phyloP scores from a whole-genome alignment of 768 basidiomycete genomes.

The Gloeopeniophorella convolvens region DNA sequence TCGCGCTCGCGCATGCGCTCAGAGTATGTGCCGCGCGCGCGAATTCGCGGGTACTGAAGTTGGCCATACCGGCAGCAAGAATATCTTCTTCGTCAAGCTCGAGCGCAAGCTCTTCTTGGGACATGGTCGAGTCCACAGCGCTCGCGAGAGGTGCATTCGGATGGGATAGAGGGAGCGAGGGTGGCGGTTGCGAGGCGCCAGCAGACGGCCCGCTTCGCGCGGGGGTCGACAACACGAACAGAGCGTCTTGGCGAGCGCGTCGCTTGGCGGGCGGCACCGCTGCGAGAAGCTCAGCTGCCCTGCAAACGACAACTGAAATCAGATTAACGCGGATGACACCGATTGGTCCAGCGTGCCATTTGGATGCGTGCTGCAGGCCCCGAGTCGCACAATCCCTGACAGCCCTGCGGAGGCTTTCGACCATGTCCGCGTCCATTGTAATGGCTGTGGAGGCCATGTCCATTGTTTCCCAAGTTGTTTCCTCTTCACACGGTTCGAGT shows the following conservation, averaged over 20 bases:
- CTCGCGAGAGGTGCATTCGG: constrained; percentile 13
- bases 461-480: neutral
- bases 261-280: constrained; percentile 48
- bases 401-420: constrained; percentile 53
- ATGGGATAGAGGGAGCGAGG: constrained; percentile 12
- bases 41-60: constrained; percentile 73
- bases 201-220: constrained; percentile 31
- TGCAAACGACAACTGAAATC: constrained; percentile 30
- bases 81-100: constrained; percentile 64
- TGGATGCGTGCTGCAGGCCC: constrained; percentile 62
- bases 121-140: constrained; percentile 5
- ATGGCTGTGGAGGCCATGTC: constrained; percentile 8
- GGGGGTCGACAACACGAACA: constrained; percentile 56
- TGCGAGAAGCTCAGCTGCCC: constrained; percentile 73
- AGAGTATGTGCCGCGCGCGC: constrained; percentile 64
- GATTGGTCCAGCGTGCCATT: constrained; percentile 49
- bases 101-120: constrained; percentile 26
- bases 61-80: constrained; percentile 65
- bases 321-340: neutral
- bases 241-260: constrained; percentile 26
- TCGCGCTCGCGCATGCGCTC: constrained; percentile 56
- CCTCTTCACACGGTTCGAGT: no score
- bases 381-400: constrained; percentile 69
- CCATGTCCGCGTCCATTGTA: constrained; percentile 42
- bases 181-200: constrained; percentile 22